Percentiles rank a stretch among this genome's conserved stretches.
These are phyloP conservation scores for Saprolegnia parasitica DNA, from an alignment of 352 stramenopile species.

Conservation along the genomic window DNA sequence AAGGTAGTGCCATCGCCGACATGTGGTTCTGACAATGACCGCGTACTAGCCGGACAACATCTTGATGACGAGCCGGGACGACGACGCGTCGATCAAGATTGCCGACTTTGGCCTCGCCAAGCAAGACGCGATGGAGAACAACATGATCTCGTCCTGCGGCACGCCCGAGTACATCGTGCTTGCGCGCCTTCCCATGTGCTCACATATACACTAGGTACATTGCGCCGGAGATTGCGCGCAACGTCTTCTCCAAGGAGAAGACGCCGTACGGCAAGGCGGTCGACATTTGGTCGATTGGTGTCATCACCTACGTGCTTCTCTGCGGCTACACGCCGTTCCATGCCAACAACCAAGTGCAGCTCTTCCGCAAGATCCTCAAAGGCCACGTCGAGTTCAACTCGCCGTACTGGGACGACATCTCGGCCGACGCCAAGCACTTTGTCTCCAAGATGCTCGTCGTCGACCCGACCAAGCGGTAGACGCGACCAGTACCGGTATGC, in stretches of 20 bases:
- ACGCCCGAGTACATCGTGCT: conserved; percentile 73
- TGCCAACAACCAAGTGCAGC: conserved; percentile 90
- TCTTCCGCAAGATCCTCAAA: conserved; percentile 87
- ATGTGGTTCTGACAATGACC: not conserved
- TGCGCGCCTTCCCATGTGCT: conserved; percentile 45
- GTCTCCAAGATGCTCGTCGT: conserved; percentile 82
- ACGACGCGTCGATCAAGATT: conserved; percentile 88
- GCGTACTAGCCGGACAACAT: conserved; percentile 74
- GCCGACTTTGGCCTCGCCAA: conserved; percentile 92
- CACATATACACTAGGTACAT: conserved; percentile 45
- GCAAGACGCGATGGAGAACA: conserved; percentile 53
- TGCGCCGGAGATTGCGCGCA: conserved; percentile 78
- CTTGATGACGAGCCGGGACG: conserved; percentile 66
- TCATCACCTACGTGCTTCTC: conserved; percentile 89
- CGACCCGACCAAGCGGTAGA: conserved; percentile 59
- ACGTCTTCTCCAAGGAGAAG: conserved; percentile 26
- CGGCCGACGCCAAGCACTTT: conserved; percentile 86
- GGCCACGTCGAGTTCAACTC: conserved; percentile 83
- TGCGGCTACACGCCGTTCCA: conserved; percentile 81
- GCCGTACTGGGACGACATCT: conserved; percentile 88
- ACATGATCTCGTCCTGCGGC: conserved; percentile 67
- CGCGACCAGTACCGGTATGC: not conserved
- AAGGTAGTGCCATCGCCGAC: conserved; percentile 27
- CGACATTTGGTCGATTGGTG: conserved; percentile 79
- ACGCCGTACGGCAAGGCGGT: conserved; percentile 75